Conservation (phyloP, 495 filamentous ascomycete species). For the Clohesyomyces aquaticus region DNA sequence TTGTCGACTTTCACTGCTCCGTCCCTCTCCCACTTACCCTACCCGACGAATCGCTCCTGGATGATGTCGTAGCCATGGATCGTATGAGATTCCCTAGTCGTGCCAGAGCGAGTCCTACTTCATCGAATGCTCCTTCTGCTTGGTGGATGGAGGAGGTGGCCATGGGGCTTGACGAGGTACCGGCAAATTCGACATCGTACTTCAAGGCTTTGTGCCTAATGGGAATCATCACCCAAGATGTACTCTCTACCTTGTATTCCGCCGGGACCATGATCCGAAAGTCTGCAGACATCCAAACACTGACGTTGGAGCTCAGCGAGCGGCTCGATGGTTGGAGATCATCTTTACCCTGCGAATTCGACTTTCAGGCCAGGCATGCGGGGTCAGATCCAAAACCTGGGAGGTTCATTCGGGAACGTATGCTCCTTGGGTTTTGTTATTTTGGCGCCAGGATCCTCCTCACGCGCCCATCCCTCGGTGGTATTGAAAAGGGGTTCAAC, state of each 20-base stretch:
- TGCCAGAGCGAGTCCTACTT: background rate
- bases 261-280: slow-evolving; percentile 16
- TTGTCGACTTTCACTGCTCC: slow-evolving; percentile 58
- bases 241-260: slow-evolving; percentile 22
- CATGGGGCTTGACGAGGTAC: background rate
- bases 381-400: background rate
- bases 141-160: background rate
- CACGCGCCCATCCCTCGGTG: slow-evolving; percentile 14
- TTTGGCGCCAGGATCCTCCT: slow-evolving; percentile 24
- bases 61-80: slow-evolving; percentile 1
- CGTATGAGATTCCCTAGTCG: background rate
- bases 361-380: background rate
- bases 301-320: slow-evolving; percentile 6
- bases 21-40: slow-evolving; percentile 61
- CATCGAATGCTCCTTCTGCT: background rate
- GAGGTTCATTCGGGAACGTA: slow-evolving; percentile 4
- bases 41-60: slow-evolving; percentile 57
- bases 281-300: slow-evolving; percentile 6
- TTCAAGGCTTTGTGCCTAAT: slow-evolving; percentile 18
- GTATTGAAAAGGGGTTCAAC: background rate
- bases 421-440: slow-evolving; percentile 9
- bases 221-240: slow-evolving; percentile 22
- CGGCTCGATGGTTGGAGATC: slow-evolving; percentile 11
- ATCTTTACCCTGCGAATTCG: slow-evolving; percentile 18
- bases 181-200: slow-evolving; percentile 16